Base-by-base conservation (phyloP, 208 protist genomes). In the Angomonas ambiguus region DNA sequence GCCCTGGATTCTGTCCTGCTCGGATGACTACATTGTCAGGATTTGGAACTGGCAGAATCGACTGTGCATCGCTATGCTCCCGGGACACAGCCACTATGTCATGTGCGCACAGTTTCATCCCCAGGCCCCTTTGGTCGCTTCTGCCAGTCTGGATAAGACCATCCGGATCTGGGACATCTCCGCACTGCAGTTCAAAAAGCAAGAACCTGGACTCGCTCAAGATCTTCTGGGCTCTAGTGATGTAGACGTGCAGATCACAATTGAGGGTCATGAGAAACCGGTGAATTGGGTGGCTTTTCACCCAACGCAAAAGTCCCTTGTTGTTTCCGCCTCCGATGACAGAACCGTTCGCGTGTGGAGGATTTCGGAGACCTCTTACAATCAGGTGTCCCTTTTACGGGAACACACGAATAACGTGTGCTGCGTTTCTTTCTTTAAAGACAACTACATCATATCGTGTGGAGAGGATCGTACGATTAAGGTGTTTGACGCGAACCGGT, bases 141-240 rank as follows among this genome's bases (percentile, higher is more conserved):
- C 97, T 0, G 98, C 96, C 16, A 99, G 98, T 55, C 88, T 99
- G 11, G 99, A 99, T 85, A 91, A 98, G 75, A 99, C 98, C 20
- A 93, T 99, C 35, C 90, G 98, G 13, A 88, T 99, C n/a, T 99
- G 99, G 99, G 98, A 99, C 79, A 96, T 99, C 60, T 96, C 96
- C 11, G 80, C 83, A 6, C 74, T 98, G 22, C 75, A 83, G 41
- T 84, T 83, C 32, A 82, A 76, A 51, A 80, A 89, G 51, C 72
- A 91, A 58, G 62, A 56, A 27, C 61, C 62, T 20, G 80, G 73
- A 57, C 51, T 92, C 58, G 76, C 96, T 30, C 88, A 94, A 51
- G 97, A 99, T 59, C 77, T 99, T 8, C 97, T 99, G 62, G 97
- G 97, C 22, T 88, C 77, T 27, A 85, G 69, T n/a, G 97, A 98